These are phyloP conservation scores for Aspergillus carlsbadensis DNA, from an alignment of 495 filamentous ascomycete genomes.

Conservation along the genomic window DNA sequence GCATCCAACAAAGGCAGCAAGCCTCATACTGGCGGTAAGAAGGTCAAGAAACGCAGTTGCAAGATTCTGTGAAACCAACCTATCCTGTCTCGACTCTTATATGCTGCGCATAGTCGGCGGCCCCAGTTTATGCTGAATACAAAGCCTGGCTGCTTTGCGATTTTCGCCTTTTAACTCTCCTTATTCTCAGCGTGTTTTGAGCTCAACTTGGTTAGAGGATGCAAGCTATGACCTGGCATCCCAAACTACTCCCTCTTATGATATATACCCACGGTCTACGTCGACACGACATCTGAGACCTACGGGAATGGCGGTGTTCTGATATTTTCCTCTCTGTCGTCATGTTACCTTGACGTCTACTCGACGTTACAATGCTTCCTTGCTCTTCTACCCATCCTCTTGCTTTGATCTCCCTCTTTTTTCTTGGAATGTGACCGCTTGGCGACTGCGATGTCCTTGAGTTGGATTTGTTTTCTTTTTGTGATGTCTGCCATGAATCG, in stretches of 20 bases:
- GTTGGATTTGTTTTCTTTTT: slow-evolving; percentile 22
- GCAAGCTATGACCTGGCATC: not conserved
- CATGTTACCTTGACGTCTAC: slow-evolving; percentile 7
- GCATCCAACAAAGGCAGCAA: slow-evolving; percentile 20
- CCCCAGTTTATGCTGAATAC: slow-evolving; percentile 6
- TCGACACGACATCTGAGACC: not conserved
- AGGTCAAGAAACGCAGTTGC: slow-evolving; percentile 69
- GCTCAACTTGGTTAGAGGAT: slow-evolving; percentile 4
- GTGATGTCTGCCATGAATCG: slow-evolving; percentile 39
- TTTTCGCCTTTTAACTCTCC: slow-evolving; percentile 14
- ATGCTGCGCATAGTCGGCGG: slow-evolving; percentile 6
- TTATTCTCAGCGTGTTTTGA: slow-evolving; percentile 7
- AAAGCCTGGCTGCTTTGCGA: slow-evolving; percentile 46
- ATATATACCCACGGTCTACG: not conserved
- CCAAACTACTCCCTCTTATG: not conserved
- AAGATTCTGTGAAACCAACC: slow-evolving; percentile 57
- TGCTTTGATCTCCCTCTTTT: slow-evolving; percentile 8
- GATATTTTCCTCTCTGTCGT: not conserved
- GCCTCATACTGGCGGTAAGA: slow-evolving; percentile 36
- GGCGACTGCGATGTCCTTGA: not conserved
- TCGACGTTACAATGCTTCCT: slow-evolving; percentile 20
- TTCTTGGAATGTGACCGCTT: slow-evolving; percentile 15
- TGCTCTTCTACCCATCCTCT: slow-evolving; percentile 11
- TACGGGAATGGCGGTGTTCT: not conserved
- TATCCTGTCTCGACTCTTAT: slow-evolving; percentile 22